Evolutionary conservation across 495 filamentous ascomycete species (phyloP).

Genomic region (Parathielavia appendiculata): DNA sequence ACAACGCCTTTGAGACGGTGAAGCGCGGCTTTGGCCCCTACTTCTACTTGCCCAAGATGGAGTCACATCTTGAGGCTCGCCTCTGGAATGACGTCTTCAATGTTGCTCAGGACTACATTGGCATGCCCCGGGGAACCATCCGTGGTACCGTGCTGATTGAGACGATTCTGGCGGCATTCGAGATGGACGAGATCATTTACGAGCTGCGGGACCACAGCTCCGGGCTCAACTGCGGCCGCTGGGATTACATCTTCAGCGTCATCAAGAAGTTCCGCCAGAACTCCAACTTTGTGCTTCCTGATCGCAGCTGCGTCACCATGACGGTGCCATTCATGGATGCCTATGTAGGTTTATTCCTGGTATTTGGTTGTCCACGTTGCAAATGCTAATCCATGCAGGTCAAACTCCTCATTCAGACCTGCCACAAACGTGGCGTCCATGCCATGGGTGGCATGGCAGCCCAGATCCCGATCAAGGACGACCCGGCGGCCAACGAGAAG

Average conservation of each 20-base stretch:
- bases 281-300: constrained; percentile 86
- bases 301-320: constrained; percentile 91
- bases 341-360: constrained; percentile 46
- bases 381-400: constrained; percentile 31
- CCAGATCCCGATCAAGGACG: constrained; percentile 97
- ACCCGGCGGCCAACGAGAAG: constrained; percentile 80
- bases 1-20: constrained; percentile 90
- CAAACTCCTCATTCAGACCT: constrained; percentile 94
- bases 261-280: constrained; percentile 99
- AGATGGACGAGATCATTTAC: constrained; percentile 99
- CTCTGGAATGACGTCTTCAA: constrained; percentile 99
- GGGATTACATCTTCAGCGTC: constrained; percentile 99
- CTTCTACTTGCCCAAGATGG: constrained; percentile 99
- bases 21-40: constrained; percentile 84
- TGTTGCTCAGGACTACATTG: constrained; percentile 86
- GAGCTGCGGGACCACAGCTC: constrained; percentile 96
- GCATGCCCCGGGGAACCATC: constrained; percentile 86
- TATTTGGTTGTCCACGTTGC: neutral
- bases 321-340: constrained; percentile 98
- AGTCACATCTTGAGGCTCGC: constrained; percentile 92
- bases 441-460: constrained; percentile 99
- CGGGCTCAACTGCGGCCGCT: constrained; percentile 95
- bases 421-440: constrained; percentile 90
- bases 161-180: constrained; percentile 97
- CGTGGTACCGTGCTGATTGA: constrained; percentile 95